phyloP scores from a whole-genome alignment of 441 rosid genomes.

The Gossypium gossypioides region DNA sequence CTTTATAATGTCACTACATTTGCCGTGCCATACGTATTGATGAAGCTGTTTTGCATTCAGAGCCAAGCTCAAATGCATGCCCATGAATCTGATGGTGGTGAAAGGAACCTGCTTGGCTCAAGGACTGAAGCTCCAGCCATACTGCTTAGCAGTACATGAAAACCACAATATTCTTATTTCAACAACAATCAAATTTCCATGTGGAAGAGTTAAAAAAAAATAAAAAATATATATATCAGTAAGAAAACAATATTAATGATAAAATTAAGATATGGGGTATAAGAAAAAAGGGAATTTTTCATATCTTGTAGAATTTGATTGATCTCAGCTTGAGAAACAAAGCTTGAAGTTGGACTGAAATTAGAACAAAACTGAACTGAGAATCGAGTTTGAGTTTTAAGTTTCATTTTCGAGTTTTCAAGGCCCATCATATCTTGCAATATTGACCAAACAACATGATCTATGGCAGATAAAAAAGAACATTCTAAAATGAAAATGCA shows the following conservation, averaged over 20 bases:
- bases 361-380: neutral
- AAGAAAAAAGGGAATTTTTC: neutral
- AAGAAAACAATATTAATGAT: neutral
- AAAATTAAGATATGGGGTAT: neutral
- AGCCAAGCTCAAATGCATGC: conserved; percentile 24
- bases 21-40: conserved; percentile 27
- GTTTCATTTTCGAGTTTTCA: conserved; percentile 4
- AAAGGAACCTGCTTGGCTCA: conserved; percentile 21
- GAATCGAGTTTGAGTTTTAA: conserved; percentile 1
- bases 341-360: neutral
- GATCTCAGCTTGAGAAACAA: neutral
- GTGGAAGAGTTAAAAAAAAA: no score
- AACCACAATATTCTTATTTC: no score
- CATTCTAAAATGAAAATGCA: neutral
- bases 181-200: no score
- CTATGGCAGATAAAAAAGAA: neutral
- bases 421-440: conserved; percentile 16
- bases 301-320: neutral
- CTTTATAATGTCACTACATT: conserved; percentile 16
- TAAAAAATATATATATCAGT: no score
- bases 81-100: conserved; percentile 26
- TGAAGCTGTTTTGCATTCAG: conserved; percentile 32
- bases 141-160: neutral
- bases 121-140: conserved; percentile 36
- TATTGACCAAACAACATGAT: neutral